These are phyloP conservation scores for Oryza meridionalis DNA, from an alignment of 176 grass and related monocot species.

Conservation along the genomic window DNA sequence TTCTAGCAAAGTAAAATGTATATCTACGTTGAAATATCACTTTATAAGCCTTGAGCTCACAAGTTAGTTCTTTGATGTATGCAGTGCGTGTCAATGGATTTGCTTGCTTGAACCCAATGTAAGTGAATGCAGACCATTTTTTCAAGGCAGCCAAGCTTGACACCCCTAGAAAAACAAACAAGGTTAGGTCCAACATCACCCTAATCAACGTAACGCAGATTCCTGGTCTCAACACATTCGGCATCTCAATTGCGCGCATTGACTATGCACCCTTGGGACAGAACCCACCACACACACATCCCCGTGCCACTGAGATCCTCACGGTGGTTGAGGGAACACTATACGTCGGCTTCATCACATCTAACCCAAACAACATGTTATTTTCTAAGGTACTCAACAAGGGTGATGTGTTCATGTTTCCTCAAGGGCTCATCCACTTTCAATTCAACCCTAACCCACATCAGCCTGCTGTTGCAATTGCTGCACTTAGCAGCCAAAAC, in stretches of 20 bases:
- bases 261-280: neutral
- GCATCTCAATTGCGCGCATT: neutral
- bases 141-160: neutral
- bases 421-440: constrained; percentile 11
- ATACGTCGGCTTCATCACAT: constrained; percentile 37
- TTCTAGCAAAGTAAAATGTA: no score
- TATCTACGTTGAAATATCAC: neutral
- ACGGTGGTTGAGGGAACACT: constrained; percentile 22
- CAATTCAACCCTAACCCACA: constrained; percentile 27
- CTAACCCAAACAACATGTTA: constrained; percentile 27
- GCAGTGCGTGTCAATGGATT: neutral
- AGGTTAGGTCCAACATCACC: neutral
- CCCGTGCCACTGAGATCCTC: constrained; percentile 27
- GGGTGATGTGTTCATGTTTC: constrained; percentile 28
- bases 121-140: neutral
- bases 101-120: constrained; percentile 2
- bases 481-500: constrained; percentile 27
- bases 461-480: neutral
- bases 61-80: neutral
- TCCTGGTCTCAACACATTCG: neutral
- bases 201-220: neutral
- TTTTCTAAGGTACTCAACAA: constrained; percentile 37
- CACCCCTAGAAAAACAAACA: neutral
- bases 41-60: neutral
- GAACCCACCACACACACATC: constrained; percentile 37